Evolutionary conservation across 768 basidiomycete species (phyloP).

Genomic region (Tulasnella sp.): DNA sequence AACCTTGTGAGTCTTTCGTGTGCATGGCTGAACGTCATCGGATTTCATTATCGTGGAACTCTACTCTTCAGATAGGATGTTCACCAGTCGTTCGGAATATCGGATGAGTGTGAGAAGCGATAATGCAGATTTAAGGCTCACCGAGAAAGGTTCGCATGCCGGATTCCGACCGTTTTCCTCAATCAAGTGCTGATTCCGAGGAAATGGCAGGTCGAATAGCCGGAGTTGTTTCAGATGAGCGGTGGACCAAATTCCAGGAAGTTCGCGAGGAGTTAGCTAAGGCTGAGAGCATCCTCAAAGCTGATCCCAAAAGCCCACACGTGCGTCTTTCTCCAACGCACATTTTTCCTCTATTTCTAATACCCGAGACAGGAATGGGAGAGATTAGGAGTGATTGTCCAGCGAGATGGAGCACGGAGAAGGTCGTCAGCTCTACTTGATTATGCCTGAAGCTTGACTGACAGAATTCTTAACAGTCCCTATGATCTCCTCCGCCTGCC

Average conservation of each 20-base stretch:
- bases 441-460: neutral
- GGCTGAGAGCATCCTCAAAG: slow-evolving; percentile 33
- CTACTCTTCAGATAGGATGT: slow-evolving; percentile 67
- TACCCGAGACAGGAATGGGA: slow-evolving; percentile 35
- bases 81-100: slow-evolving; percentile 85
- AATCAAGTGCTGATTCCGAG: neutral
- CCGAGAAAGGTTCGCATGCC: slow-evolving; percentile 52
- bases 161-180: neutral
- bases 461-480: slow-evolving; percentile 42
- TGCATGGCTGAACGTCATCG: neutral
- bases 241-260: slow-evolving; percentile 38
- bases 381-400: slow-evolving; percentile 36
- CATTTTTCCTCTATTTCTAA: neutral
- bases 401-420: slow-evolving; percentile 38
- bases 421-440: slow-evolving; percentile 31
- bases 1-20: slow-evolving; percentile 58
- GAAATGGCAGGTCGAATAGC: slow-evolving; percentile 31
- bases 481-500: slow-evolving; percentile 64
- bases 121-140: slow-evolving; percentile 79
- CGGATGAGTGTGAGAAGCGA: slow-evolving; percentile 81
- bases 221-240: slow-evolving; percentile 39
- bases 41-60: neutral
- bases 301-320: slow-evolving; percentile 37
- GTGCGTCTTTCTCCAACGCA: slow-evolving; percentile 26
- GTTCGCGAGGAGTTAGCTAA: slow-evolving; percentile 33